Evolutionary conservation across 2,329 filamentous ascomycete species (phyloP).

Genomic region (Fusarium clavum): DNA sequence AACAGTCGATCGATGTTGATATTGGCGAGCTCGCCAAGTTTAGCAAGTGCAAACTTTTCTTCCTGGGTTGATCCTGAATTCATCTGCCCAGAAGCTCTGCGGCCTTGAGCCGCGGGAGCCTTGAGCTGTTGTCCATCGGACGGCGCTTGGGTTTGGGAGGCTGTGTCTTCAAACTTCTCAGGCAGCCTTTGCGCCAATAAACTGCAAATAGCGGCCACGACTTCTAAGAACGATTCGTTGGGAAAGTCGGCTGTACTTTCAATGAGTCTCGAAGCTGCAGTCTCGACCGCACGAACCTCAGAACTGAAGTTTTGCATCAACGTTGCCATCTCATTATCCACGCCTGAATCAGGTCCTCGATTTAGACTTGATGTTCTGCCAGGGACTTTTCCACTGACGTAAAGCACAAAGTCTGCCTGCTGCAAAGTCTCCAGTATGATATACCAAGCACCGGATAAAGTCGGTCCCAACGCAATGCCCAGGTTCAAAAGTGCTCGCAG

Average conservation of each 20-base stretch:
- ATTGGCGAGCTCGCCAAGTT: conserved; percentile 76
- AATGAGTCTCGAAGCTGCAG: conserved; percentile 84
- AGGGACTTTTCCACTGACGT: conserved; percentile 67
- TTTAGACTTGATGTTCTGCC: conserved; percentile 58
- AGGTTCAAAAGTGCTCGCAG: conserved; percentile 92
- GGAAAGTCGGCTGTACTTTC: conserved; percentile 95
- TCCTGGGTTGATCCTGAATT: conserved; percentile 67
- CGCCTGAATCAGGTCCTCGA: conserved; percentile 56
- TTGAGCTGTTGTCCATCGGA: conserved; percentile 49
- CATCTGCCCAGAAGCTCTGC: conserved; percentile 59
- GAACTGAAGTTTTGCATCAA: conserved; percentile 76
- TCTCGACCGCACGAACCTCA: conserved; percentile 90
- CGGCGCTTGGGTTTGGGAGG: conserved; percentile 26
- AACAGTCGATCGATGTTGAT: conserved; percentile 83
- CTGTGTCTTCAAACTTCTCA: conserved; percentile 31
- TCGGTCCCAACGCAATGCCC: conserved; percentile 92
- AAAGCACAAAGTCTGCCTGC: conserved; percentile 89
- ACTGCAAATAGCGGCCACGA: conserved; percentile 79
- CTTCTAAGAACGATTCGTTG: conserved; percentile 80
- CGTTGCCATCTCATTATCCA: conserved; percentile 62
- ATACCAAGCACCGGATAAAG: conserved; percentile 84
- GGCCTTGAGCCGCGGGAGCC: conserved; percentile 55
- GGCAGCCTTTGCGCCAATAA: conserved; percentile 66
- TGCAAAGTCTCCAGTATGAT: conserved; percentile 94
- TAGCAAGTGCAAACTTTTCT: conserved; percentile 76